Conservation (phyloP, 2,329 filamentous ascomycete genomes). For the Colletotrichum godetiae region DNA sequence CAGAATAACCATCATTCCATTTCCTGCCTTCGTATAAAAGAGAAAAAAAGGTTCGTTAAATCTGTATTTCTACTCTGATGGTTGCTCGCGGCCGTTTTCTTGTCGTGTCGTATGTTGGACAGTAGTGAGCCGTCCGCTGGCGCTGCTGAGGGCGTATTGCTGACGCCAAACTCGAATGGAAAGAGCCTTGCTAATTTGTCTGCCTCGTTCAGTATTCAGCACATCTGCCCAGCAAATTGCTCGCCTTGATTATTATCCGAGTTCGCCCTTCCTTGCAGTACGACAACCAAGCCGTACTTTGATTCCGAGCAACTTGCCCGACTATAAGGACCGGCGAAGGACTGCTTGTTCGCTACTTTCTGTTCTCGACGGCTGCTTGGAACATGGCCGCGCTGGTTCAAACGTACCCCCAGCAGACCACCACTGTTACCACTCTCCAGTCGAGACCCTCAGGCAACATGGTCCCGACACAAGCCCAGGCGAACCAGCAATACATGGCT, state of each 20-base stretch:
- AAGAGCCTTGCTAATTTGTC: conserved; percentile 11
- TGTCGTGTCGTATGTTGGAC: background rate
- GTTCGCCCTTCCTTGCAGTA: background rate
- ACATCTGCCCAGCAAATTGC: background rate
- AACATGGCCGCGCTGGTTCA: conserved; percentile 89
- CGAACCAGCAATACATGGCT: conserved; percentile 61
- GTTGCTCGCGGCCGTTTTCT: background rate
- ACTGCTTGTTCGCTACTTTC: conserved; percentile 15
- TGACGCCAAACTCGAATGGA: background rate
- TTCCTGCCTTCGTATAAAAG: conserved; percentile 11
- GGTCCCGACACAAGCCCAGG: conserved; percentile 60
- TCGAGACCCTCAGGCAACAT: conserved; percentile 76
- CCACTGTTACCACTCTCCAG: conserved; percentile 81
- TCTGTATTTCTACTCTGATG: background rate
- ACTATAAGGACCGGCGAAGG: conserved; percentile 16
- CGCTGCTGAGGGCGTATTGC: background rate
- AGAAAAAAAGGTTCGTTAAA: conserved; percentile 27
- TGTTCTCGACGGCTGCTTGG: conserved; percentile 37
- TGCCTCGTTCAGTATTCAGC: background rate
- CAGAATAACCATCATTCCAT: conserved; percentile 13
- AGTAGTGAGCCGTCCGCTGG: background rate
- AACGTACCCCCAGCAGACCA: conserved; percentile 80
- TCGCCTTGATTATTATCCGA: background rate
- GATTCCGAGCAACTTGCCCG: background rate
- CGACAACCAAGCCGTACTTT: background rate